These are phyloP conservation scores for Xylaria sp. DNA, from an alignment of 2,329 filamentous ascomycete species.

Conservation along the genomic window DNA sequence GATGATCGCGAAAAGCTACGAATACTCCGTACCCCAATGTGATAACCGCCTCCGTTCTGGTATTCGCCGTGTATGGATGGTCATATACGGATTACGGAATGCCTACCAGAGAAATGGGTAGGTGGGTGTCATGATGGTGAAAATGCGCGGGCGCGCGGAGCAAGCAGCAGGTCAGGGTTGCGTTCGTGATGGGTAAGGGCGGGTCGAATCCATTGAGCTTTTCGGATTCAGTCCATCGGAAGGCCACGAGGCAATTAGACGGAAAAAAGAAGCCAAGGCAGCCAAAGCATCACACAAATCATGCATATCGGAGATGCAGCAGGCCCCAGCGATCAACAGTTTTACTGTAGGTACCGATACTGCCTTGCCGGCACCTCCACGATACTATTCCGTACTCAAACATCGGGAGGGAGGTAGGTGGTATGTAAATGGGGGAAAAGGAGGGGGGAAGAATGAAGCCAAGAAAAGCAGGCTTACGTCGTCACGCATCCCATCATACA, in stretches of 20 bases:
- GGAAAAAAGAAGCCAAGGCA: neutral
- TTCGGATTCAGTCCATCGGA: neutral
- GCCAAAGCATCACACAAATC: neutral
- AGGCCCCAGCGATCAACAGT: neutral
- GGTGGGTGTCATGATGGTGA: neutral
- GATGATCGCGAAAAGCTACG: conserved; percentile 2
- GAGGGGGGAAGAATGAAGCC: too few relatives aligned
- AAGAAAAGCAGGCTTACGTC: too few relatives aligned
- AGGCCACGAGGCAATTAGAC: neutral
- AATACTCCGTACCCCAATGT: neutral
- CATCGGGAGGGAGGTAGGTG: neutral
- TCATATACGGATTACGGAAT: neutral
- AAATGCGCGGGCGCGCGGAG: neutral
- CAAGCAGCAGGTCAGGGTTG: neutral
- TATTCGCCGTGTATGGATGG: neutral
- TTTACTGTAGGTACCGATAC: too few relatives aligned
- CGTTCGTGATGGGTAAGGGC: neutral
- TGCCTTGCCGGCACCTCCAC: neutral
- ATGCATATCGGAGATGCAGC: neutral
- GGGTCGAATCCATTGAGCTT: neutral
- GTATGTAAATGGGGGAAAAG: too few relatives aligned
- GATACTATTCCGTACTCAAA: neutral
- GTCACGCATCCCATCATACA: too few relatives aligned
- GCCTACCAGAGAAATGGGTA: too few relatives aligned
- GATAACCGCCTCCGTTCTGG: neutral